Evolutionary conservation across 441 rosid genomes (phyloP), one percentile per base, ranked within the genome.

Genomic region (Populus hybrid): DNA sequence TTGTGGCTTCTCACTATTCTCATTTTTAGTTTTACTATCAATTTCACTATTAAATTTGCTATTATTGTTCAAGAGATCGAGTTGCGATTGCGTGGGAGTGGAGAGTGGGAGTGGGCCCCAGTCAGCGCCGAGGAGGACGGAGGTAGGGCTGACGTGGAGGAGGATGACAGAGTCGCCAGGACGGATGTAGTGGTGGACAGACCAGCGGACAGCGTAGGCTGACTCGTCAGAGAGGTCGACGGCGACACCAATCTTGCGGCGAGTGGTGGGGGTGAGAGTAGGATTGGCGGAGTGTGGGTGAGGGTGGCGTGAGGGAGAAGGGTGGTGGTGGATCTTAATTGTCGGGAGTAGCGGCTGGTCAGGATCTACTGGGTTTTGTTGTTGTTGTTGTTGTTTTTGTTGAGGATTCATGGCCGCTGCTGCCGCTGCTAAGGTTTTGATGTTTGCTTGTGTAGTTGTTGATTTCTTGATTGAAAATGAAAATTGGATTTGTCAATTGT

Each of bases 111-210:
- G 88, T 3, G 97, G 95, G 33, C 98, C 98, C 98, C 99, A 94
- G 76, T 93, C 98, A 45, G 99, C 98, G 59, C 98, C 98, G 77
- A 82, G 92, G 68, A 93, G 95, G 12, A 92, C 97, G 70, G 94
- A 90, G 56, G 98, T 94, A 11, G 98, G 94, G 53, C 93, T 89
- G 14, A 93, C 98, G 76, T 92, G 98, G 89, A 94, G 90, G 72
- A 94, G 92, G 80, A 94, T 81, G 71, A 93, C 97, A 21, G 94
- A 94, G 64, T 94, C 97, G 0, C 97, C 98, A 1, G 97, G 94
- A 64, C 99, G 95, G 82, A 93, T 76, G 86, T 94, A 94, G 80
- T 94, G 84, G 67, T 86, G 76, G 70, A 93, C 94, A 23, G 97
- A 90, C 97, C 98, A 94, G 77, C 78, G 87, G 65, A 94, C 95